Conservation (phyloP, 2,329 filamentous ascomycete genomes). For the Canariomyces notabilis region DNA sequence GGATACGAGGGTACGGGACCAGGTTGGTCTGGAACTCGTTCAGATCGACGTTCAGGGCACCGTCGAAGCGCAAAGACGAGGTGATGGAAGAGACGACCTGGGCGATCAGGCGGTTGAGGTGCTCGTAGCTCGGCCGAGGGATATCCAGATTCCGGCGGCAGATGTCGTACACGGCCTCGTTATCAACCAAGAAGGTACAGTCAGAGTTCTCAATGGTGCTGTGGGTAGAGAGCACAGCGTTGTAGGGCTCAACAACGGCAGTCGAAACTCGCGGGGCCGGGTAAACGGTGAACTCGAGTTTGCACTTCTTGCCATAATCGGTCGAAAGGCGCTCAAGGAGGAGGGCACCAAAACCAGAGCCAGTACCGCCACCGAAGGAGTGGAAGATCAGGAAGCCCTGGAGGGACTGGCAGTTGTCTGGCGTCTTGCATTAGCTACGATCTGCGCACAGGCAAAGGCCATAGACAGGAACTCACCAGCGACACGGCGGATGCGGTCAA, state of each 20-base stretch:
- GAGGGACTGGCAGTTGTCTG: conserved; percentile 68
- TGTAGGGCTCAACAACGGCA: conserved; percentile 69
- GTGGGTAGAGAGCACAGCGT: conserved; percentile 67
- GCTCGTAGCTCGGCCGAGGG: conserved; percentile 62
- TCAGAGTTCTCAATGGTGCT: conserved; percentile 75
- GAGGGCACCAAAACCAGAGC: conserved; percentile 67
- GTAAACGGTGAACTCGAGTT: conserved; percentile 71
- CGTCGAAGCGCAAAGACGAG: conserved; percentile 66
- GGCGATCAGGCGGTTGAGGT: conserved; percentile 67
- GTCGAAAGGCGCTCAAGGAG: conserved; percentile 67
- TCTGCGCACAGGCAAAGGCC: neutral
- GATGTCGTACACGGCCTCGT: conserved; percentile 71
- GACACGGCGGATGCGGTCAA: conserved; percentile 65
- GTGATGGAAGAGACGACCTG: conserved; percentile 73
- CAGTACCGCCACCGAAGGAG: conserved; percentile 68
- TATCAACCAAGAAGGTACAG: conserved; percentile 72
- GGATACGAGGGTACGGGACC: conserved; percentile 68
- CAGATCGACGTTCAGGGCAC: conserved; percentile 67
- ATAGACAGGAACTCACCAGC: conserved; percentile 42
- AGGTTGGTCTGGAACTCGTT: conserved; percentile 77
- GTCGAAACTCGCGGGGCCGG: conserved; percentile 65
- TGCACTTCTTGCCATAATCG: conserved; percentile 72
- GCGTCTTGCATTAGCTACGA: conserved; percentile 11
- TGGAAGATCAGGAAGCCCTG: conserved; percentile 72
- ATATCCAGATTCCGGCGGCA: conserved; percentile 69